Evolutionary conservation across 805 yeast species (phyloP), one percentile per base, ranked within the genome.

Genomic region (Lachancea meyersii): DNA sequence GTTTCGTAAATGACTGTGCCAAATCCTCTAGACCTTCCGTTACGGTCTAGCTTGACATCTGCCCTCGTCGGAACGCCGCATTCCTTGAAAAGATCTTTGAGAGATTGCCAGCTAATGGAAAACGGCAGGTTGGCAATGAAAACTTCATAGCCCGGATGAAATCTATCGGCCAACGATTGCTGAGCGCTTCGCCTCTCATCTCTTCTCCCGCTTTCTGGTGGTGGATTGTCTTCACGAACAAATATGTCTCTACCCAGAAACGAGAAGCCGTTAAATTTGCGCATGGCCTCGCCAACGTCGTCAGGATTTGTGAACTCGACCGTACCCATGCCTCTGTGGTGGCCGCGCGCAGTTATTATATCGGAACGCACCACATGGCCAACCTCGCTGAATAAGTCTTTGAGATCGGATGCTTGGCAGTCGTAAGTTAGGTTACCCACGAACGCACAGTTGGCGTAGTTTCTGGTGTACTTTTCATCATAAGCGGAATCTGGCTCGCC

Each of bases 191-290:
- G 38, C 67, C 22, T 42, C 41, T 46, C 45, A 47, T 44, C 41
- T 32, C 41, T 45, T 47, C 14, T 53, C 39, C 31, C 27, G 16
- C 49, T 47, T 35, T 53, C 68, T 53, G 91, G 93, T 21, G 93
- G 93, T 27, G 93, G 93, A 60, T 86, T 82, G 65, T 88, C 95
- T 60, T 82, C 94, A 67, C 97, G 80, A 8, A 89, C 95, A 63
- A 83, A 87, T 34, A 88, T 82, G 54, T 78, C 81, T 63, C 97
- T 80, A 11, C 87, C 94, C 57, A 70, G 65, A 49, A 80, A 75
- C 27, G 68, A 70, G 23, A 79, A 70, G 56, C 85, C 80, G 64
- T 85, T 83, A 54, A 72, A 82, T 52, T 76, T 71, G 41, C 70
- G 65, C 54, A 88, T 86, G 10, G 96, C 96, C 19, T 68, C 71